Evolutionary conservation across 192 early-diverging fungal species (phyloP), one percentile per base, ranked within the genome.

Genomic region (Linnemannia elongata): DNA sequence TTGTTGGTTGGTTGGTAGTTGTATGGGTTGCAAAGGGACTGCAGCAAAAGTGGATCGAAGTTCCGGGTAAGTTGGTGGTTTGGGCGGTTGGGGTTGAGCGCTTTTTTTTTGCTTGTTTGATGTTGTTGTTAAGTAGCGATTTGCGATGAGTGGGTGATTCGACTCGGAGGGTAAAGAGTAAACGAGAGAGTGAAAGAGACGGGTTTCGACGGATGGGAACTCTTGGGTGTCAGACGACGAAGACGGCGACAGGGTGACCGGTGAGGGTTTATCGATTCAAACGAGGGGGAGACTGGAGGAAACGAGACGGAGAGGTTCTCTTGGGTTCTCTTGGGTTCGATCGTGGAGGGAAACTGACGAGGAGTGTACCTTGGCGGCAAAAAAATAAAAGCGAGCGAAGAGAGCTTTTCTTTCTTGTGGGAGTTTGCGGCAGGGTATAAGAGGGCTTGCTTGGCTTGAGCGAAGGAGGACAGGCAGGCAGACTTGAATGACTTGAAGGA

Each of bases 391-490:
- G 71, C 71, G 71, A 45, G 35, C 27, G 39, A 41, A 17, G 22
- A 45, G 55, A 57, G 55, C 55, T 57, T 57, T 57, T 57, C 6
- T 24, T 35, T 70, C 38, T 70, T 70, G 36, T 24, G 12, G n/a
- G 55, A 57, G 55, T n/a, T 57, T 57, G 55, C n/a, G 55, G n/a
- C 55, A 57, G 55, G 55, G 55, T 57, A n/a, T 57, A 8, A 27
- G n/a, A 74, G 44, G 72, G 47, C 73, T 45, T 52, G 47, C 49
- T 75, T 52, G 74, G 24, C 45, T 74, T 74, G 73, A 39, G 44
- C 72, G 42, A 27, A 20, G 38, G 38, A 47, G 44, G 38, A 27
- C 44, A 30, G 36, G 35, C 10, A 17, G 7, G 18, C 42, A 41
- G 72, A 66, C 33, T 30, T 36, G 39, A 33, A 39, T 22, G 66